A percentile compares a stretch with the other conserved stretches of the same genome.
Conservation (phyloP, 208 protist species). For the Leishmania tarentolae region DNA sequence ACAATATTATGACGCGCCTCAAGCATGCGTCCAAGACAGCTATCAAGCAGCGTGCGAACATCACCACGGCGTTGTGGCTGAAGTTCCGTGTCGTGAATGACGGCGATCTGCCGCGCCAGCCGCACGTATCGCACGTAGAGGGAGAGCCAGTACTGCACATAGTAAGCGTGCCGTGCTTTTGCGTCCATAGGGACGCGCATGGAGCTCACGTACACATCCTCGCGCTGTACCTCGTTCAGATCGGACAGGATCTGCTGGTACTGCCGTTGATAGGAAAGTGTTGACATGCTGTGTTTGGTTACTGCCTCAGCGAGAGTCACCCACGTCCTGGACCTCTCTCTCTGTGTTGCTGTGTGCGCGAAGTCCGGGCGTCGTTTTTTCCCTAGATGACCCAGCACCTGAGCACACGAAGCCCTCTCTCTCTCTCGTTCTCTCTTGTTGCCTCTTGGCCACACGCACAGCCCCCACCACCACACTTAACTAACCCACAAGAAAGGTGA, state of each 20-base stretch:
- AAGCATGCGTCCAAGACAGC: constrained; percentile 93
- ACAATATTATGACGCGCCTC: constrained; percentile 87
- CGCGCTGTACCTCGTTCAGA: constrained; percentile 59
- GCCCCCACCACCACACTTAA: no score
- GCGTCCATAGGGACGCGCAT: constrained; percentile 44
- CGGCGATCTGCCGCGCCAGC: constrained; percentile 75
- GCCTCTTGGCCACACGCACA: not conserved
- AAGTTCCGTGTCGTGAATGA: constrained; percentile 89
- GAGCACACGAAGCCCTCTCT: not conserved
- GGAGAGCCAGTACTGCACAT: constrained; percentile 78
- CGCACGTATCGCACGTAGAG: constrained; percentile 94
- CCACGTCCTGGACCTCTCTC: not conserved
- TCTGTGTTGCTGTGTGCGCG: constrained; percentile 1
- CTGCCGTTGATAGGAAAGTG: constrained; percentile 70
- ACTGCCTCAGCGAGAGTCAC: not conserved
- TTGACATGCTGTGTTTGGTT: constrained; percentile 60
- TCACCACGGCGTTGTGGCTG: constrained; percentile 95
- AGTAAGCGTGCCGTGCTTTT: constrained; percentile 56
- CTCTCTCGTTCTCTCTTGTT: no score
- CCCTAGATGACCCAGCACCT: not conserved
- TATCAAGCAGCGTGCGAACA: constrained; percentile 88
- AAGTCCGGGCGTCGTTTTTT: not conserved
- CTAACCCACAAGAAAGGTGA: not conserved
- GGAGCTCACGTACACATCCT: constrained; percentile 57
- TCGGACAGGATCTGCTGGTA: constrained; percentile 83